These are phyloP conservation scores for Histomonas meleagridis DNA, from an alignment of 208 protist species.

Conservation along the genomic window DNA sequence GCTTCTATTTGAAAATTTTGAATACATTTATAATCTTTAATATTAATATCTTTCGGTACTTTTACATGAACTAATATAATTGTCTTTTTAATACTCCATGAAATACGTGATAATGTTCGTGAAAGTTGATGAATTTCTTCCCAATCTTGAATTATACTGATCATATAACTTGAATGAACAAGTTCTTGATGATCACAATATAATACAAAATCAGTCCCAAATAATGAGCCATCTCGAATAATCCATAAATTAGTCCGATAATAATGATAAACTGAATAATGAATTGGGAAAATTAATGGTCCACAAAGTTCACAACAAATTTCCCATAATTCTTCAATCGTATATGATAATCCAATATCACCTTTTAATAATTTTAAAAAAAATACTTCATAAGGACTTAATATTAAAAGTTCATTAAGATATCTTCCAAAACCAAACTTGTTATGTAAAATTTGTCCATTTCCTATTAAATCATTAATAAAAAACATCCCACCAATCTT, in stretches of 20 bases:
- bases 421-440: not conserved
- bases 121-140: not conserved
- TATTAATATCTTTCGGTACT: not conserved
- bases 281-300: not conserved
- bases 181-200: not conserved
- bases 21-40: not conserved
- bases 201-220: not conserved
- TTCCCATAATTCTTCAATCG: not conserved
- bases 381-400: conserved; percentile 18
- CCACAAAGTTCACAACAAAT: not conserved
- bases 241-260: not conserved
- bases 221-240: not conserved
- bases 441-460: not conserved
- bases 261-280: not conserved
- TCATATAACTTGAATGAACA: not conserved
- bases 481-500: no score
- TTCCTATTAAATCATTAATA: not conserved
- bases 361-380: not conserved
- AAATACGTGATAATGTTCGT: not conserved
- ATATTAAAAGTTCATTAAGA: not conserved
- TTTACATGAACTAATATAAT: not conserved
- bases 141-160: not conserved
- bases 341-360: not conserved
- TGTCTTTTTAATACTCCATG: not conserved
- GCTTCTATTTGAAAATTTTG: not conserved